Base-by-base conservation (phyloP, 257 asterid species). In the Solanum gracilifrons region DNA sequence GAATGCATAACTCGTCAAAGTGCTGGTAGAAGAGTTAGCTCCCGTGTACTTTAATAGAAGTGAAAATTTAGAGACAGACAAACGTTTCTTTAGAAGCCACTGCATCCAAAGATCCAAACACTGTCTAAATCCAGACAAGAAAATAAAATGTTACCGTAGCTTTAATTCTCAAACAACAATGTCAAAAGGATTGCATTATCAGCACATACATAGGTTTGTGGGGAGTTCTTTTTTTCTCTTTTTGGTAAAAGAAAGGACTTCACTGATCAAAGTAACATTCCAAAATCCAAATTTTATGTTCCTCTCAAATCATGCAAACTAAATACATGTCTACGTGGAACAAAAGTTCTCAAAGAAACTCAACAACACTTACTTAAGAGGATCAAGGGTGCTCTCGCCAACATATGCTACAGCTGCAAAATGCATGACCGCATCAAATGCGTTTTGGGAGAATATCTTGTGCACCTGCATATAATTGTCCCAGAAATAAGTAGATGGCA, bases 391-490 rank as follows among this genome's bases (percentile, higher is more conserved):
- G 89, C 99, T 96, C 93, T 96, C 99, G 33, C 98, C 98, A 86
- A 95, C 99, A 91, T 96, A 95, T 72, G 99, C 98, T 35, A 96
- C 98, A 27, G 98, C 99, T 27, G 99, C 99, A 90, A 96, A 96
- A 91, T 64, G 82, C 87, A 37, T 85, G 79, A 85, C 87, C 20
- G 80, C 66, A 85, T 64, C 80, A 85, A 85, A 85, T 64, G 82
- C 87, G 7, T 85, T 85, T 36, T 85, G 64, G 43, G 87, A 85
- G 76, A 85, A 85, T 68, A 85, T 39, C 66, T 82, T 95, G 91
- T 88, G 90, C 37, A 94, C 97, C 99, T 96, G 93, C 73, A 90
- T 62, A 87, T 77, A 74, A 48, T 87, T 73, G 32, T 86, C 83
- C 80, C 85, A 88, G 13, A 41, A 83, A 85, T 85, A 76, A 85